Base-by-base conservation (phyloP, 805 yeast species). In the Zygosaccharomyces bisporus region DNA sequence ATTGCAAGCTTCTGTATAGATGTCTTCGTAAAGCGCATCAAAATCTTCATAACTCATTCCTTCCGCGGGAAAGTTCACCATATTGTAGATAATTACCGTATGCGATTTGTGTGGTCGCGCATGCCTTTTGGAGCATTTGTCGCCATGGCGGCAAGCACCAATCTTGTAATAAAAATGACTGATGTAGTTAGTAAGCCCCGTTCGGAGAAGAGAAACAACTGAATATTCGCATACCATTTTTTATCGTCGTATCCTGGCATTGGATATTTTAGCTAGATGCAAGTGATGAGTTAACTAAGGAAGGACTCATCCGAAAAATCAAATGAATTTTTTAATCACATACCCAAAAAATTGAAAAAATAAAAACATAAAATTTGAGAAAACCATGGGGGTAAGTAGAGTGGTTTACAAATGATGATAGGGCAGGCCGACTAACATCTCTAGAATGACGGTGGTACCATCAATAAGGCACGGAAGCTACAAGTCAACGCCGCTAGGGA, bases 91-190 rank as follows among this genome's bases (percentile, higher is more conserved):
- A 38, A 85, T 68, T 1, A 89, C 72, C 0, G 91, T 83, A 43
- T 72, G 70, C 0, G 95, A 83, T 32, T 70, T 63, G 6, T 70
- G 63, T 1, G 96, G 96, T 53, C 75, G 75, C 16, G 75, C 70
- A 62, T 89, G 90, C 45, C 74, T 74, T 55, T 91, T 71, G 6
- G 88, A 80, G 57, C 98, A 90, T 55, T 82, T 83, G 46, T 82
- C 89, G 0, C 96, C 96, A 62, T 90, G 96, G 47, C 96, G 73
- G 57, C 98, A 90, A 0, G 96, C 95, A 0, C 98, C 98, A 23
- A 88, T 86, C 60, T 83, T 86, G 50, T 75, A 71, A 59, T 81
- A 88, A 60, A 89, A 89, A 30, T 78, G 69, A 52, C 83, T 77
- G 17, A 35, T 29, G 30, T 12, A 27, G 51, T 45, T 46, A 39